A percentile compares a stretch with the other conserved stretches of the same genome.
phyloP scores from a whole-genome alignment of 163 green algal genomes.

The Smithsoniella earleae region DNA sequence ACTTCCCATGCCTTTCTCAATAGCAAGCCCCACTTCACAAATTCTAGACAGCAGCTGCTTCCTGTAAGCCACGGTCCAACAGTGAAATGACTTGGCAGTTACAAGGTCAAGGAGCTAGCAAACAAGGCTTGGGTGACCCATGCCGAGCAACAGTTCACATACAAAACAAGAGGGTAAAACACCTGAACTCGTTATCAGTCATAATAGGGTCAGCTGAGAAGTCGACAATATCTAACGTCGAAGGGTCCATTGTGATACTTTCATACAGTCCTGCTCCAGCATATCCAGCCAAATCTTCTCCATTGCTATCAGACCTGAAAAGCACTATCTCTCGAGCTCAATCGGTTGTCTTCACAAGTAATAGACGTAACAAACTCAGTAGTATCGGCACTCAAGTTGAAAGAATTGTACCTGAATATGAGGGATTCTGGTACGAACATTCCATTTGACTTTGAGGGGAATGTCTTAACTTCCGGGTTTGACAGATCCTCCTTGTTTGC shows the following conservation, averaged over 20 bases:
- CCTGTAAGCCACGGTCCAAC: too few species aligned
- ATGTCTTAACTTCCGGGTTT: constrained; percentile 75
- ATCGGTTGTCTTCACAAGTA: too few species aligned
- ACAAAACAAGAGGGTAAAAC: too few species aligned
- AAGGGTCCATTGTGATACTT: constrained; percentile 79
- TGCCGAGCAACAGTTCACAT: too few species aligned
- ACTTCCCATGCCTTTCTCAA: constrained; percentile 70
- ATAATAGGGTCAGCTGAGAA: constrained; percentile 59
- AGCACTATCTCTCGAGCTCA: background rate
- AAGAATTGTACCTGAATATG: too few species aligned
- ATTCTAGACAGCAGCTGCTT: constrained; percentile 49
- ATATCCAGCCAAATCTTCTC: constrained; percentile 94
- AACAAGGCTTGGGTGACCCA: too few species aligned
- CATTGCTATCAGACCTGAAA: constrained; percentile 89
- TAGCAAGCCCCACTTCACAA: constrained; percentile 60
- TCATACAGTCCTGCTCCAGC: constrained; percentile 97
- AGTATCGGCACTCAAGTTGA: too few species aligned
- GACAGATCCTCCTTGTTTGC: constrained; percentile 69
- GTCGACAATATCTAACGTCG: constrained; percentile 58
- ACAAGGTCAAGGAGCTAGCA: too few species aligned
- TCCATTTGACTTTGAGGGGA: constrained; percentile 83
- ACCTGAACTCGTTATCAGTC: background rate
- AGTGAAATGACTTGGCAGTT: too few species aligned
- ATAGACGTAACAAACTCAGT: too few species aligned
- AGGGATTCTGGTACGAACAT: constrained; percentile 87